These are phyloP conservation scores for Candida bentonensis DNA, from an alignment of 805 yeast genomes.

Conservation along the genomic window DNA sequence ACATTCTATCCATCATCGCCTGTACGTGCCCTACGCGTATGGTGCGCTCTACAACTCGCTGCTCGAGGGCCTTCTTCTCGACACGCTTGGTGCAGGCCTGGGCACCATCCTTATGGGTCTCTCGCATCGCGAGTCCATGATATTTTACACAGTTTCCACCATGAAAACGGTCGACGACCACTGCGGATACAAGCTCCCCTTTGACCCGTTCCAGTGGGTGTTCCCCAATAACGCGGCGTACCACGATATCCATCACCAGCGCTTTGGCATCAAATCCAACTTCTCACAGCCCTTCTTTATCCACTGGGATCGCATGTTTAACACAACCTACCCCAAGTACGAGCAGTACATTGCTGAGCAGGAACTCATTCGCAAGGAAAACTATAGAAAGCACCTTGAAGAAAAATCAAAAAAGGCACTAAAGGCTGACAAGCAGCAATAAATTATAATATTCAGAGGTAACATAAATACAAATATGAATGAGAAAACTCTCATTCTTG, in stretches of 20 bases:
- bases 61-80: slow-evolving; percentile 83
- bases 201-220: slow-evolving; percentile 73
- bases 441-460: background rate
- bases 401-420: background rate
- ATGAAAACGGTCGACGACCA: slow-evolving; percentile 96
- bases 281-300: slow-evolving; percentile 94
- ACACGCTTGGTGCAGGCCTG: slow-evolving; percentile 83
- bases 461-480: background rate
- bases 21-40: slow-evolving; percentile 91
- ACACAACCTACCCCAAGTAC: slow-evolving; percentile 57
- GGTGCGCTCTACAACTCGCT: slow-evolving; percentile 95
- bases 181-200: slow-evolving; percentile 93
- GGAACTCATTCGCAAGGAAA: slow-evolving; percentile 50
- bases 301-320: slow-evolving; percentile 69
- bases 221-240: slow-evolving; percentile 94
- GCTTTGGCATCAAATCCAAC: slow-evolving; percentile 85
- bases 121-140: slow-evolving; percentile 60
- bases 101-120: slow-evolving; percentile 52
- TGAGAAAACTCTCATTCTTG: slow-evolving; percentile 8
- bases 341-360: slow-evolving; percentile 54
- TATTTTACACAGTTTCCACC: slow-evolving; percentile 76
- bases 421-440: background rate
- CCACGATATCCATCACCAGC: slow-evolving; percentile 96
- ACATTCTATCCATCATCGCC: slow-evolving; percentile 89
- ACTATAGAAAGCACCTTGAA: slow-evolving; percentile 40